Conservation (phyloP, 371 early-diverging fungal genomes). For the Circinella minor region DNA sequence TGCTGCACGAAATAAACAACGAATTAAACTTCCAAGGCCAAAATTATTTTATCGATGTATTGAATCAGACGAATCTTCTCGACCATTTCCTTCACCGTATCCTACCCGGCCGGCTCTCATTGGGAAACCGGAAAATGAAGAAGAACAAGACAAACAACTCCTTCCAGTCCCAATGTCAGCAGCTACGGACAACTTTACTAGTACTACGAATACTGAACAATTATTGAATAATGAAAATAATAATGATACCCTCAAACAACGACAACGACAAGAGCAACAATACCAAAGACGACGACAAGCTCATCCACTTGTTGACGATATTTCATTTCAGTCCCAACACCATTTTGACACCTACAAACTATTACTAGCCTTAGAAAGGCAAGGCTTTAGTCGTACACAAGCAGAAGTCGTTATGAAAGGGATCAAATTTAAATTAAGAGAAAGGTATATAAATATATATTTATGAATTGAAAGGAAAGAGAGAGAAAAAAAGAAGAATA, state of each 20-base stretch:
- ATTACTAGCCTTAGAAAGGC: conserved; percentile 62
- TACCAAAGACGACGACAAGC: conserved; percentile 1
- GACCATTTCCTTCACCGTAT: conserved; percentile 46
- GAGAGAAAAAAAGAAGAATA: too few species aligned
- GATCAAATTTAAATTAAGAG: conserved; percentile 68
- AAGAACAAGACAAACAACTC: background rate
- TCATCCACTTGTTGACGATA: background rate
- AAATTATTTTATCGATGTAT: background rate
- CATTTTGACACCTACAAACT: conserved; percentile 76
- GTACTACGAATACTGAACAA: too few species aligned
- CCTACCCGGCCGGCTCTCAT: conserved; percentile 37
- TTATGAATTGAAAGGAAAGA: background rate
- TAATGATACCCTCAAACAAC: background rate
- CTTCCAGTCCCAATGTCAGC: background rate
- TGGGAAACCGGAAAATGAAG: background rate
- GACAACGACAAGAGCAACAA: conserved; percentile 1
- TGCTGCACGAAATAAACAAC: background rate
- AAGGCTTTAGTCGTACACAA: conserved; percentile 72
- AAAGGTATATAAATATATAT: conserved; percentile 36
- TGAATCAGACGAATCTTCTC: conserved; percentile 28
- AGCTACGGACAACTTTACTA: background rate
- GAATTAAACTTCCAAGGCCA: background rate
- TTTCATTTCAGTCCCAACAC: conserved; percentile 27
- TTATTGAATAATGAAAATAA: too few species aligned
- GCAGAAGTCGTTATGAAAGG: conserved; percentile 76